Base-by-base conservation (phyloP, 2,329 filamentous ascomycete species). In the Aspergillus neoniger region DNA sequence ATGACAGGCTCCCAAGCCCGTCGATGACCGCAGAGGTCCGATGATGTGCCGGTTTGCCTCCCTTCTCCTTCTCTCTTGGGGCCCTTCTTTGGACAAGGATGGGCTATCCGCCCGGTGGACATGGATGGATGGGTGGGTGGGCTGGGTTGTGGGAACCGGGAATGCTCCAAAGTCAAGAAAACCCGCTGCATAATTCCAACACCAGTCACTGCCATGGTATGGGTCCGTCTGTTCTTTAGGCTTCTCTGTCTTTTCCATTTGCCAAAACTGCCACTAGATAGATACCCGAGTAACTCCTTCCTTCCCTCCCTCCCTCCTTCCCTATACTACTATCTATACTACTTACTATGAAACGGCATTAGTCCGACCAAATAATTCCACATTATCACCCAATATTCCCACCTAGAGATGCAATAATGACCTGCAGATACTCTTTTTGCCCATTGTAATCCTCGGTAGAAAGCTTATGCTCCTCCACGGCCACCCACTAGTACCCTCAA, bases 11-110 rank as follows among this genome's bases (percentile, higher is more conserved):
- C 5, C 19, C 41, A 44, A 44, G 41, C 41, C 41, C 41, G 19
- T 12, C 17, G 41, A 19, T 47, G 43, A 50, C 47, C 30, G 47
- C 47, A 47, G 3, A 43, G 52, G 39, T 55, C 53, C 30, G 53
- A 44, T 55, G 53, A 55, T 55, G 53, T 15, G 39, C 53, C 53
- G 39, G 30, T 55, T 55, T 55, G 53, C 53, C 53, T 55, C 53
- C 32, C 12, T 36, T 36, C 32, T 36, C 32, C 32, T 36, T 36
- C 32, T 36, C 32, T 36, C 32, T 36, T 36, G 32, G 32, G 32
- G 32, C 32, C 32, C 12, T 36, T 36, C 32, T 36, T 32, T 41
- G 36, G 21, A 14, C 39, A 17, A 47, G 25, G 25, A 47, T 55
- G 53, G 23, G 41, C 25, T 30, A 44, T 47, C 53, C 53, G 39